These are phyloP conservation scores for Cystobasidium ongulense DNA, from an alignment of 768 basidiomycete genomes.

Conservation along the genomic window DNA sequence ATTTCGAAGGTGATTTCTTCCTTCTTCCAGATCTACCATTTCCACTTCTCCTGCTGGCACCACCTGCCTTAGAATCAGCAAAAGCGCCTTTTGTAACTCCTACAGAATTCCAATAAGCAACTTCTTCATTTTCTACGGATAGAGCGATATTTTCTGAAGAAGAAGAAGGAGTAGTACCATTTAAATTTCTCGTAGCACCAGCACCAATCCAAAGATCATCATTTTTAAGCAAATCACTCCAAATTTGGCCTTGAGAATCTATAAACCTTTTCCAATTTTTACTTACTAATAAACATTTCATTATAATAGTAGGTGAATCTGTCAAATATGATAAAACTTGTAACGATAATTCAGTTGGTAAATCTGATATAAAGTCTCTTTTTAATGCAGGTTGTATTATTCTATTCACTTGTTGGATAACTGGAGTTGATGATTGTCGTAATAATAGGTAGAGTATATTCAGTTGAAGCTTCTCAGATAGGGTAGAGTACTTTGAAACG, in stretches of 20 bases:
- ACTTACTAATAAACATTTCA: conserved; percentile 78
- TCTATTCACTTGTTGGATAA: conserved; percentile 77
- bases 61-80: background rate
- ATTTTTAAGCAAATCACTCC: conserved; percentile 73
- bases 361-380: conserved; percentile 83
- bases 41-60: background rate
- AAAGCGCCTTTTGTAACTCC: background rate
- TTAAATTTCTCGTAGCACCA: conserved; percentile 56
- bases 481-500: conserved; percentile 65
- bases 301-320: conserved; percentile 57
- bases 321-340: conserved; percentile 74
- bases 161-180: background rate
- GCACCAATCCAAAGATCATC: conserved; percentile 82
- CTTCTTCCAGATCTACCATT: background rate
- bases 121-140: background rate
- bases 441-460: conserved; percentile 87
- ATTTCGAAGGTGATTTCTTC: conserved; percentile 28
- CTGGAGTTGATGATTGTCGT: conserved; percentile 81
- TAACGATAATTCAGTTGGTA: conserved; percentile 85
- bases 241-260: conserved; percentile 79
- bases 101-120: conserved; percentile 1
- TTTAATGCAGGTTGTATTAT: conserved; percentile 83
- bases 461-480: conserved; percentile 77
- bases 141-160: background rate
- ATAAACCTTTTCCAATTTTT: conserved; percentile 75